Percentiles rank a stretch among this genome's conserved stretches.
These are phyloP conservation scores for Chlorencoelia australis DNA, from an alignment of 2,329 filamentous ascomycete species.

Conservation along the genomic window DNA sequence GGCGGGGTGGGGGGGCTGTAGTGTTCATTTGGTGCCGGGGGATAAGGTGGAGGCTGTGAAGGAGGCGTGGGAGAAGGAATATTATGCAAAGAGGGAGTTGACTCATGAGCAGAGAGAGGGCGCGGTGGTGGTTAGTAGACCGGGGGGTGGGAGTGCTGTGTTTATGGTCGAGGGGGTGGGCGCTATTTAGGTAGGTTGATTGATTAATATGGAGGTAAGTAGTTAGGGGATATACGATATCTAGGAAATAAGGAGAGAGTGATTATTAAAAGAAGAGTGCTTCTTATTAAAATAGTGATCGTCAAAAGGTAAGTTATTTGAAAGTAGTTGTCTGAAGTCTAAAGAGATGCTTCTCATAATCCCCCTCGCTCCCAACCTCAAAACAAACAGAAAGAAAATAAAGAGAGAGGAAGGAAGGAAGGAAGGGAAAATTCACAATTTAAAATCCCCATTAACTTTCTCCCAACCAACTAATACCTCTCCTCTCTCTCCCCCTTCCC, in stretches of 20 bases:
- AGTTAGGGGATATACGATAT: too few relatives aligned
- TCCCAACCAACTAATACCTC: too few relatives aligned
- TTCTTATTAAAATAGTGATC: too few relatives aligned
- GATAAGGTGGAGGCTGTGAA: slow-evolving; percentile 72
- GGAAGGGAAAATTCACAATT: slow-evolving; percentile 19
- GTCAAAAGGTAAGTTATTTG: too few relatives aligned
- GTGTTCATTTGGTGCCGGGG: slow-evolving; percentile 81
- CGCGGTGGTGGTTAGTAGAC: slow-evolving; percentile 83
- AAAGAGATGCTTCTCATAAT: too few relatives aligned
- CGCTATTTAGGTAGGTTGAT: slow-evolving; percentile 4
- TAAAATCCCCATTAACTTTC: slow-evolving; percentile 28
- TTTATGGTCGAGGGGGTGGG: slow-evolving; percentile 30
- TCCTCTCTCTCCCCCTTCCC: too few relatives aligned
- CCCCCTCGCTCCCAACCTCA: too few relatives aligned
- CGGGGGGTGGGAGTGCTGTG: slow-evolving; percentile 61
- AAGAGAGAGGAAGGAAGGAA: slow-evolving; percentile 3
- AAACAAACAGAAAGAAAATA: slow-evolving; percentile 2
- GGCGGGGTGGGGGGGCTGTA: slow-evolving; percentile 95
- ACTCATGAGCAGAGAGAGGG: slow-evolving; percentile 63
- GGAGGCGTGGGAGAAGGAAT: slow-evolving; percentile 67
- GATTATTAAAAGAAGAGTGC: slow-evolving; percentile 4
- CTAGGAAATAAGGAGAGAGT: too few relatives aligned
- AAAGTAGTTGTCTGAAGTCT: too few relatives aligned
- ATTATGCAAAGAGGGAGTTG: slow-evolving; percentile 60
- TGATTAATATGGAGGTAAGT: too few relatives aligned